A percentile compares a stretch with the other conserved stretches of the same genome.
These are phyloP conservation scores for Rhodamnia rubescens DNA, from an alignment of 345 rosid genomes.

Conservation along the genomic window DNA sequence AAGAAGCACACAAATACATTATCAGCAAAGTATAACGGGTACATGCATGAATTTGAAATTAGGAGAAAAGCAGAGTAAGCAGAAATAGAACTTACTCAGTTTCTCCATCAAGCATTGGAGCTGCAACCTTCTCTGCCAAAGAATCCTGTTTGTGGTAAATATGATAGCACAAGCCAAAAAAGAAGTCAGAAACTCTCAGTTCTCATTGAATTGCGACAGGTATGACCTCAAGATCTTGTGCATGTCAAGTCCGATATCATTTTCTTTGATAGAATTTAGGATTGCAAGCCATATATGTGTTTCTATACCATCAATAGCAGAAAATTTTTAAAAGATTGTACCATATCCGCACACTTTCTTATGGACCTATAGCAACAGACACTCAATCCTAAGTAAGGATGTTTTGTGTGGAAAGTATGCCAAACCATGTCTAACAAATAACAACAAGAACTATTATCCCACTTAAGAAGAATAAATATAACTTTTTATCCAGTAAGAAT, in stretches of 20 bases:
- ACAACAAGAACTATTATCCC: not conserved
- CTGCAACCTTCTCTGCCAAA: slow-evolving; percentile 43
- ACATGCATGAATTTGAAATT: not conserved
- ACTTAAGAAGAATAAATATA: not conserved
- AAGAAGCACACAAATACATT: not conserved
- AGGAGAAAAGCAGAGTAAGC: not conserved
- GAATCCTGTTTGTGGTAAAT: slow-evolving; percentile 47
- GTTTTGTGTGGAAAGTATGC: not conserved
- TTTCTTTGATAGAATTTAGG: not conserved
- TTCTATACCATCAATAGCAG: not conserved
- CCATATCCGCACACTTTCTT: not conserved
- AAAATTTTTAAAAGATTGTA: not conserved
- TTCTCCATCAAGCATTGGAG: slow-evolving; percentile 29
- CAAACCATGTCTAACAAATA: not conserved
- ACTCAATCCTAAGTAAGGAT: not conserved
- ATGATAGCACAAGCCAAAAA: not conserved
- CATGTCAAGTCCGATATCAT: not conserved
- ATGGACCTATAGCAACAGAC: not conserved
- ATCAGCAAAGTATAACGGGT: not conserved
- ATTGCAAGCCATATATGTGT: not conserved
- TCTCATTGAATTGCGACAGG: not conserved
- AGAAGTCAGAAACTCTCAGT: not conserved
- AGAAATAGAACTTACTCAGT: slow-evolving; percentile 34
- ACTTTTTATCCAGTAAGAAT: not conserved
- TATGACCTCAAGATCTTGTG: not conserved